phyloP scores from a whole-genome alignment of 176 grass and related monocot species.

The Neostapfia colusana region DNA sequence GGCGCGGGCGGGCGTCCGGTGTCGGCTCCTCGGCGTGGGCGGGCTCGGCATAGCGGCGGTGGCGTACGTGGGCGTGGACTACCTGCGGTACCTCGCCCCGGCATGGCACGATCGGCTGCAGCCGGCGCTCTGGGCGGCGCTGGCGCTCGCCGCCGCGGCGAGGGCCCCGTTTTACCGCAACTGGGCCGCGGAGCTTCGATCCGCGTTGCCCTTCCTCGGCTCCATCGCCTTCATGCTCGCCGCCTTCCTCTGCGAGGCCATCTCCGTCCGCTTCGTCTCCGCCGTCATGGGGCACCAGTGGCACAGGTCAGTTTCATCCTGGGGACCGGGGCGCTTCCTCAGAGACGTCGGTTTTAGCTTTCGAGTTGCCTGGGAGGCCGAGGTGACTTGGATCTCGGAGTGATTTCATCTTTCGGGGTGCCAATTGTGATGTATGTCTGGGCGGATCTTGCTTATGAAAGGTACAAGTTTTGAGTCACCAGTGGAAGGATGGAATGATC shows the following conservation, averaged over 20 bases:
- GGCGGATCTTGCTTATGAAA: neutral
- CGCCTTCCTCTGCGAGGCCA: conserved; percentile 66
- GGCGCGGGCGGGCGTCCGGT: neutral
- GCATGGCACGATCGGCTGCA: conserved; percentile 68
- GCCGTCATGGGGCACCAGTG: conserved; percentile 77
- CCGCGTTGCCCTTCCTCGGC: conserved; percentile 64
- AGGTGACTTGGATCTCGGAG: conserved; percentile 32
- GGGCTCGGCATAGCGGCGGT: conserved; percentile 60
- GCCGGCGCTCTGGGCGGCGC: conserved; percentile 71
- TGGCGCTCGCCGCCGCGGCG: conserved; percentile 55
- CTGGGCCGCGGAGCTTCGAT: conserved; percentile 74
- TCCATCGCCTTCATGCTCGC: conserved; percentile 70
- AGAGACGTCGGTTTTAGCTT: neutral
- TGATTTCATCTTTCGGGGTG: conserved; percentile 12
- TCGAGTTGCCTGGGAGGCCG: neutral
- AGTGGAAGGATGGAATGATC: neutral
- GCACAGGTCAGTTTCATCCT: conserved; percentile 56
- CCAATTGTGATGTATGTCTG: neutral
- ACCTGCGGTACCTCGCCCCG: conserved; percentile 70
- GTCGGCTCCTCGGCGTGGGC: conserved; percentile 29
- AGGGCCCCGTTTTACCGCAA: conserved; percentile 73
- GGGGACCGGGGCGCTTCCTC: neutral
- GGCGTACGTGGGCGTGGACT: conserved; percentile 79
- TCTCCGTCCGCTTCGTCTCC: conserved; percentile 82
- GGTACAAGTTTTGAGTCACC: neutral